phyloP scores from a whole-genome alignment of 805 yeast species.

The Saturnispora silvae region DNA sequence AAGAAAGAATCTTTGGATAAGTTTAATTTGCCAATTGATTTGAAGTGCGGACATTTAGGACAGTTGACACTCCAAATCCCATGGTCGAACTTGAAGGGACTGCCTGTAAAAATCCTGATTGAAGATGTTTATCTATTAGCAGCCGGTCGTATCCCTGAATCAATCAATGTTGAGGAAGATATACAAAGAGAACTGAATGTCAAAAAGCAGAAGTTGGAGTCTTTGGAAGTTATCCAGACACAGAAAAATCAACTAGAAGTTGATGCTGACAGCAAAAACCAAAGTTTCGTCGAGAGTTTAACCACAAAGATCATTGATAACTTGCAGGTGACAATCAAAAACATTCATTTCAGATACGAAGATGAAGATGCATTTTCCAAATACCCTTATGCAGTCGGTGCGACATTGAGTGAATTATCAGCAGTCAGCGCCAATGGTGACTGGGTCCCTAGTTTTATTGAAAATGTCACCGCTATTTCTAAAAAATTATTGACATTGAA shows the following conservation, averaged over 20 bases:
- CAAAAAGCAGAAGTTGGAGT: constrained; percentile 54
- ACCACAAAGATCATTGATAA: constrained; percentile 88
- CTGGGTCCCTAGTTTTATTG: constrained; percentile 81
- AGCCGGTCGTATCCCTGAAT: constrained; percentile 54
- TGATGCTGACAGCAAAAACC: constrained; percentile 41
- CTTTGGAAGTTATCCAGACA: constrained; percentile 50
- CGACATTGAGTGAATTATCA: constrained; percentile 74
- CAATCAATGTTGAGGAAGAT: constrained; percentile 46
- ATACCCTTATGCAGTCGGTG: constrained; percentile 70
- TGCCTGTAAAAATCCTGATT: constrained; percentile 81
- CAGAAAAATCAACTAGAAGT: constrained; percentile 27
- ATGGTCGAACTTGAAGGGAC: constrained; percentile 87
- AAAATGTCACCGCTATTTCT: constrained; percentile 55
- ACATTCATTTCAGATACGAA: constrained; percentile 88
- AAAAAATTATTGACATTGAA: constrained; percentile 69
- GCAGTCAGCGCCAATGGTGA: constrained; percentile 80
- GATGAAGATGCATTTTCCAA: constrained; percentile 65
- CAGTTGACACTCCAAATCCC: constrained; percentile 86
- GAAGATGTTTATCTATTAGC: constrained; percentile 83
- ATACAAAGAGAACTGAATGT: constrained; percentile 49
- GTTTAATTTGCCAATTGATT: constrained; percentile 76
- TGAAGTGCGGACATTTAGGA: constrained; percentile 83
- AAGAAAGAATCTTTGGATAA: constrained; percentile 86
- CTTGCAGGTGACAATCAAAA: constrained; percentile 79
- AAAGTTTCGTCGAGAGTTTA: constrained; percentile 77